A percentile compares a stretch with the other conserved stretches of the same genome.
Conservation (phyloP, 2,329 filamentous ascomycete genomes). For the Fusarium solani-melongenae region DNA sequence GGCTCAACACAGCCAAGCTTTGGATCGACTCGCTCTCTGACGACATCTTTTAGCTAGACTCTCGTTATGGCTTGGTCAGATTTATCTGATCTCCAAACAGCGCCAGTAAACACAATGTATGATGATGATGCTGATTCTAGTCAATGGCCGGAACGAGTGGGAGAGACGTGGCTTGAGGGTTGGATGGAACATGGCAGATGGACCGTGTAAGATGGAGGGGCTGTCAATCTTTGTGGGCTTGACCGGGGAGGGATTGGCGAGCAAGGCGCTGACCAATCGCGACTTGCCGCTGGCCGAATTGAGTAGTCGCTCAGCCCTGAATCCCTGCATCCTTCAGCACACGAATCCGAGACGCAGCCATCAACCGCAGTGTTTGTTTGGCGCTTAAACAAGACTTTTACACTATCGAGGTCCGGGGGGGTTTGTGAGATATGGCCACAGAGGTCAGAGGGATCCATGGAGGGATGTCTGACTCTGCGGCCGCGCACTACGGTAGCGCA, state of each 20-base stretch:
- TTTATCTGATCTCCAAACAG: background rate
- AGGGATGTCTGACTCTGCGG: background rate
- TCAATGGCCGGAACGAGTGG: slow-evolving; percentile 6
- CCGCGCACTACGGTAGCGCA: slow-evolving; percentile 24
- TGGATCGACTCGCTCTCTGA: background rate
- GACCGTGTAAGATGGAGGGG: slow-evolving; percentile 17
- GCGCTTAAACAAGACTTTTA: slow-evolving; percentile 11
- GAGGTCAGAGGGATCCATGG: background rate
- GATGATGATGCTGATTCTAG: slow-evolving; percentile 15
- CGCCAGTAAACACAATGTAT: background rate
- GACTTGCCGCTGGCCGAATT: slow-evolving; percentile 39
- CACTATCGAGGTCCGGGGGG: background rate
- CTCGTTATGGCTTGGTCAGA: background rate
- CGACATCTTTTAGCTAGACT: background rate
- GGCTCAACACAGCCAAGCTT: background rate
- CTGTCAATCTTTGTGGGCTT: slow-evolving; percentile 35
- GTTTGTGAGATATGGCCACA: background rate
- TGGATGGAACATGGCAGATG: background rate
- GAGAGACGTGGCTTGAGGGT: slow-evolving; percentile 21
- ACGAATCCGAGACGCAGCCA: slow-evolving; percentile 1
- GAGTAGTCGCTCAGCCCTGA: slow-evolving; percentile 39
- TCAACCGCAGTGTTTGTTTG: background rate
- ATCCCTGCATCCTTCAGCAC: slow-evolving; percentile 32
- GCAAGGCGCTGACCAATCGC: slow-evolving; percentile 37
- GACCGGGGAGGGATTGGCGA: slow-evolving; percentile 36